Conservation (phyloP, 306 rosid genomes). For the Prunus campanulata region DNA sequence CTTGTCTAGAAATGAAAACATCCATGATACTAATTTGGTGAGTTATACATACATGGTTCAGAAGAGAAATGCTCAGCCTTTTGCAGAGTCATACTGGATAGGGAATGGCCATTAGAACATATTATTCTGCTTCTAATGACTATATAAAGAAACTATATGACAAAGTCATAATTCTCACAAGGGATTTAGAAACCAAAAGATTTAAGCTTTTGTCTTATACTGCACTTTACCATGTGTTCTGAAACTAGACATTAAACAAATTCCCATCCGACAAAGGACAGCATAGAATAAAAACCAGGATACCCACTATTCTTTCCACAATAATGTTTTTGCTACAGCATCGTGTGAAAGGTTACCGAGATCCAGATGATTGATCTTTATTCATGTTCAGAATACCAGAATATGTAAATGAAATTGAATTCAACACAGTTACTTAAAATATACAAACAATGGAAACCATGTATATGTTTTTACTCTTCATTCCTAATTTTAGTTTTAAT, state of each 20-base stretch:
- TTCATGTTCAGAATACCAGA: neutral
- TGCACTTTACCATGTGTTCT: neutral
- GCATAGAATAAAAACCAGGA: neutral
- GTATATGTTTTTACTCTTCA: neutral
- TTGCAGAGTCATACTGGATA: conserved; percentile 49
- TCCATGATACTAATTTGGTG: conserved; percentile 85
- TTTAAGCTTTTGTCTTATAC: conserved; percentile 3
- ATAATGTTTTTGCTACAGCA: neutral
- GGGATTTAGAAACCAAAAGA: neutral
- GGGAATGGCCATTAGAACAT: conserved; percentile 38
- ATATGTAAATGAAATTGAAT: neutral
- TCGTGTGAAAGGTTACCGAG: neutral
- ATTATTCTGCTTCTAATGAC: conserved; percentile 30
- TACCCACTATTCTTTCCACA: neutral
- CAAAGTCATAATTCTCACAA: neutral
- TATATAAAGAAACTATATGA: neutral
- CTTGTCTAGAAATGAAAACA: conserved; percentile 96
- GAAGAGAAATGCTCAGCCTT: conserved; percentile 56
- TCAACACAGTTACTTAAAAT: neutral
- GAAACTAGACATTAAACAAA: neutral
- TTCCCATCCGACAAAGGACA: neutral
- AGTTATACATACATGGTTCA: conserved; percentile 54
- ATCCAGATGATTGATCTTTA: neutral
- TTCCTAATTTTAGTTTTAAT: neutral
- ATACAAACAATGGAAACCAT: neutral